Evolutionary conservation across 2,329 filamentous ascomycete genomes (phyloP).

Genomic region (Coleophoma eucalyptorum): DNA sequence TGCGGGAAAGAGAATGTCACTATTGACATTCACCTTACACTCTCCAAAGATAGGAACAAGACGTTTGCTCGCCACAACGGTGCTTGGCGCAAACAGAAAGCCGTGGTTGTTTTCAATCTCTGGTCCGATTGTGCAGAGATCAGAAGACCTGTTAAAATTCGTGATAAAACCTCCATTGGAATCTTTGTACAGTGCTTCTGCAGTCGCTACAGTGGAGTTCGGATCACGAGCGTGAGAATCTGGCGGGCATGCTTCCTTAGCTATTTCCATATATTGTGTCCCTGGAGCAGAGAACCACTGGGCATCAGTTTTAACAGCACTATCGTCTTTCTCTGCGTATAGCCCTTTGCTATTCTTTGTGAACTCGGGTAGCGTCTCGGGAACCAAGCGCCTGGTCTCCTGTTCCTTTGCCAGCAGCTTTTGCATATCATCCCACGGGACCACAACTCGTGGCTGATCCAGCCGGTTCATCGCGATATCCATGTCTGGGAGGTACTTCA

Average conservation of each 20-base stretch:
- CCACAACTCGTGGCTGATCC: slow-evolving; percentile 60
- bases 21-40: slow-evolving; percentile 59
- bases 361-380: slow-evolving; percentile 37
- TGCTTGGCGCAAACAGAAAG: slow-evolving; percentile 51
- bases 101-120: slow-evolving; percentile 45
- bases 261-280: slow-evolving; percentile 55
- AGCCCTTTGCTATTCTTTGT: slow-evolving; percentile 35
- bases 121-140: slow-evolving; percentile 54
- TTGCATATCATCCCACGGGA: slow-evolving; percentile 53
- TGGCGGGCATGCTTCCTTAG: slow-evolving; percentile 52
- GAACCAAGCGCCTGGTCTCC: slow-evolving; percentile 36
- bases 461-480: slow-evolving; percentile 64
- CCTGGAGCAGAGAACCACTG: slow-evolving; percentile 29
- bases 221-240: slow-evolving; percentile 42
- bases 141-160: slow-evolving; percentile 55
- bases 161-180: slow-evolving; percentile 46
- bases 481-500: slow-evolving; percentile 54
- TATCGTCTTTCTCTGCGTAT: slow-evolving; percentile 13
- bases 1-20: slow-evolving; percentile 60
- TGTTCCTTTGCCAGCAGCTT: slow-evolving; percentile 45
- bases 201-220: slow-evolving; percentile 24
- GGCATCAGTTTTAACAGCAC: slow-evolving; percentile 12
- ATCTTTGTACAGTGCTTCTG: slow-evolving; percentile 35
- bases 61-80: slow-evolving; percentile 46
- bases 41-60: slow-evolving; percentile 59